A percentile compares a stretch with the other conserved stretches of the same genome.
These are phyloP conservation scores for Metschnikowia koreensis DNA, from an alignment of 805 yeast species.

Conservation along the genomic window DNA sequence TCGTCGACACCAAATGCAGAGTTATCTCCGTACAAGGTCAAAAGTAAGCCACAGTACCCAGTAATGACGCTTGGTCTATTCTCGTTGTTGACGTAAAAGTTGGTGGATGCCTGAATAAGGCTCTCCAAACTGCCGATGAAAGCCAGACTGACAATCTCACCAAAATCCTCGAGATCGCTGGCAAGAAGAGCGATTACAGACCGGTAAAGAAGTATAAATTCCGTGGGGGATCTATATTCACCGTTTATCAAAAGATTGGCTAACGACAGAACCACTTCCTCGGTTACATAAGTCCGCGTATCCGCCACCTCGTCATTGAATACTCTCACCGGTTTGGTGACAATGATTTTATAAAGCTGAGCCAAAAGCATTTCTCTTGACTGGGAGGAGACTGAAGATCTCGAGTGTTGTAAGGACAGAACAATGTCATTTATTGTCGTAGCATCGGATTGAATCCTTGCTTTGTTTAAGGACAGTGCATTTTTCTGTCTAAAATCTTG, in stretches of 20 bases:
- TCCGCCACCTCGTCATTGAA: constrained; percentile 37
- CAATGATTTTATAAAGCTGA: constrained; percentile 48
- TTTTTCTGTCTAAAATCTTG: constrained; percentile 27
- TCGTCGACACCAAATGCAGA: constrained; percentile 52
- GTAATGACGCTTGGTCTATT: constrained; percentile 38
- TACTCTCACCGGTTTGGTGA: constrained; percentile 38
- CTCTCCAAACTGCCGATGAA: constrained; percentile 26
- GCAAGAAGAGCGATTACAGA: constrained; percentile 42
- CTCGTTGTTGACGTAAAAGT: constrained; percentile 32
- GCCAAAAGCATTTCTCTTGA: constrained; percentile 50
- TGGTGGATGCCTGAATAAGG: constrained; percentile 36
- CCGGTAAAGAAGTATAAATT: constrained; percentile 41
- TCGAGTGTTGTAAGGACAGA: constrained; percentile 36
- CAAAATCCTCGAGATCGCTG: constrained; percentile 53
- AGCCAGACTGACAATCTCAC: constrained; percentile 34
- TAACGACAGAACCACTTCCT: constrained; percentile 34
- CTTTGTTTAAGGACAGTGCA: constrained; percentile 31
- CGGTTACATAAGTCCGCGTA: constrained; percentile 32
- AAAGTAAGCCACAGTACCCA: constrained; percentile 38
- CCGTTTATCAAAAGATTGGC: constrained; percentile 31
- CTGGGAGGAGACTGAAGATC: constrained; percentile 46
- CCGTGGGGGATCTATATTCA: constrained; percentile 38
- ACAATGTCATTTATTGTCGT: constrained; percentile 47
- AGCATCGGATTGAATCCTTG: constrained; percentile 34
- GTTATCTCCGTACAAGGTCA: constrained; percentile 47